Conservation (phyloP, 768 basidiomycete species). For the Tricholoma flavovirens region DNA sequence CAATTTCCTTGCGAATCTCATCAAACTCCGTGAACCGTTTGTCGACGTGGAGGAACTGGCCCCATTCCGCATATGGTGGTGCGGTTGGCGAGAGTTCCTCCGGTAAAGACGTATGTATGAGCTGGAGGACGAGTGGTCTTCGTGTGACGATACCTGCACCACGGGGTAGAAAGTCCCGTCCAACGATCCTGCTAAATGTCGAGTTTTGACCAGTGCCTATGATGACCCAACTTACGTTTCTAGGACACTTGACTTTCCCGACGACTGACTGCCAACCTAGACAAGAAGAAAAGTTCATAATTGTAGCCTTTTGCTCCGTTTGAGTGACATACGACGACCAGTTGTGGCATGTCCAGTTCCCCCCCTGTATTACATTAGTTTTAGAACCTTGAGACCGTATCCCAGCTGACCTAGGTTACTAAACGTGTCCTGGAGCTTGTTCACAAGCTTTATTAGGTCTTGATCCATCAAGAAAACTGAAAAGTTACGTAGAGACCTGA, state of each 20-base stretch:
- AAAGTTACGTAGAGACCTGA: neutral
- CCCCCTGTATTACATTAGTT: constrained; percentile 46
- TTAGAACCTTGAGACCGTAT: neutral
- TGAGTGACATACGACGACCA: constrained; percentile 68
- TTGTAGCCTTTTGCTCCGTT: neutral
- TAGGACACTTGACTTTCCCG: constrained; percentile 93
- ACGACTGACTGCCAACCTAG: constrained; percentile 94
- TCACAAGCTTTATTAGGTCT: constrained; percentile 90
- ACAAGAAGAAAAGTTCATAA: neutral
- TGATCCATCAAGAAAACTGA: constrained; percentile 63
- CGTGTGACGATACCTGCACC: constrained; percentile 95
- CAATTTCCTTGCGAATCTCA: constrained; percentile 94
- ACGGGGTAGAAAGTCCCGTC: constrained; percentile 83
- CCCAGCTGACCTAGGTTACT: constrained; percentile 67
- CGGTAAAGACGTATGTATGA: constrained; percentile 83
- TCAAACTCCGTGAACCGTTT: constrained; percentile 94
- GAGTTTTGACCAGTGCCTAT: constrained; percentile 6
- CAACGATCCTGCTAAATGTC: constrained; percentile 70
- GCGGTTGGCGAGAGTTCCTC: constrained; percentile 38
- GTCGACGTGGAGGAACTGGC: constrained; percentile 95
- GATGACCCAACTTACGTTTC: constrained; percentile 70
- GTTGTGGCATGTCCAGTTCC: constrained; percentile 89
- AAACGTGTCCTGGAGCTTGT: constrained; percentile 93
- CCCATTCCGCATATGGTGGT: constrained; percentile 76
- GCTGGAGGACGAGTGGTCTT: constrained; percentile 90